A percentile compares a stretch with the other conserved stretches of the same genome.
These are phyloP conservation scores for Knoxdaviesia capensis DNA, from an alignment of 2,329 filamentous ascomycete species.

Conservation along the genomic window DNA sequence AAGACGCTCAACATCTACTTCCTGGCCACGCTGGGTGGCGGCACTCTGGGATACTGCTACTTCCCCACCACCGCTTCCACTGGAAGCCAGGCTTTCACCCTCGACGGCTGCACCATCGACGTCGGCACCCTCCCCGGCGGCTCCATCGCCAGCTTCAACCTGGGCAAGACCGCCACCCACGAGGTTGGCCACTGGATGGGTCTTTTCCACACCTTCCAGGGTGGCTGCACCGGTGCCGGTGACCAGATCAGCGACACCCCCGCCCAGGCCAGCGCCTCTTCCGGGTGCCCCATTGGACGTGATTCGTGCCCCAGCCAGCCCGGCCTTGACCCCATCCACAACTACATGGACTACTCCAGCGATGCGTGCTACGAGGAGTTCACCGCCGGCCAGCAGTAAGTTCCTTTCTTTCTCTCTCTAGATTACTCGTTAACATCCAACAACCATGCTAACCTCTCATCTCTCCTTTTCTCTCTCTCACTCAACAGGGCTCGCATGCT, in stretches of 20 bases:
- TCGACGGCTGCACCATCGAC: slow-evolving; percentile 19
- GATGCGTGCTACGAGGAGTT: slow-evolving; percentile 25
- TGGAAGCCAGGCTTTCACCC: slow-evolving; percentile 14
- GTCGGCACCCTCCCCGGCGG: slow-evolving; percentile 17
- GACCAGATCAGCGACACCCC: slow-evolving; percentile 21
- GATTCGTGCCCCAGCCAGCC: slow-evolving; percentile 14
- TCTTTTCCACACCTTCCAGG: slow-evolving; percentile 26
- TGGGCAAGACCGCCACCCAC: slow-evolving; percentile 16
- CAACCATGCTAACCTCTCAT: too few relatives aligned
- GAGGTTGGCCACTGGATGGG: slow-evolving; percentile 29
- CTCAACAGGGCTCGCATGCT: too few relatives aligned
- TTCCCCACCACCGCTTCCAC: slow-evolving; percentile 17
- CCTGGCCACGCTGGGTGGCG: slow-evolving; percentile 13
- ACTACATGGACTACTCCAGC: slow-evolving; percentile 20
- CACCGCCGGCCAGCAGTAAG: slow-evolving; percentile 16
- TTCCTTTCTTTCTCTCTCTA: too few relatives aligned
- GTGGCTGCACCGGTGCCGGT: slow-evolving; percentile 15
- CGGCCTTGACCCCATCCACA: slow-evolving; percentile 16
- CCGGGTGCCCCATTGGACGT: slow-evolving; percentile 16
- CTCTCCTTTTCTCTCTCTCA: too few relatives aligned
- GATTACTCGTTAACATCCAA: too few relatives aligned
- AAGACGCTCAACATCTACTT: slow-evolving; percentile 17
- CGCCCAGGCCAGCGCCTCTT: slow-evolving; percentile 12
- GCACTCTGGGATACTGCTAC: slow-evolving; percentile 23
- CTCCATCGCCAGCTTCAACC: slow-evolving; percentile 13